Evolutionary conservation across 192 early-diverging fungal genomes (phyloP), one percentile per base, ranked within the genome.

Genomic region (Dissophora ornata): DNA sequence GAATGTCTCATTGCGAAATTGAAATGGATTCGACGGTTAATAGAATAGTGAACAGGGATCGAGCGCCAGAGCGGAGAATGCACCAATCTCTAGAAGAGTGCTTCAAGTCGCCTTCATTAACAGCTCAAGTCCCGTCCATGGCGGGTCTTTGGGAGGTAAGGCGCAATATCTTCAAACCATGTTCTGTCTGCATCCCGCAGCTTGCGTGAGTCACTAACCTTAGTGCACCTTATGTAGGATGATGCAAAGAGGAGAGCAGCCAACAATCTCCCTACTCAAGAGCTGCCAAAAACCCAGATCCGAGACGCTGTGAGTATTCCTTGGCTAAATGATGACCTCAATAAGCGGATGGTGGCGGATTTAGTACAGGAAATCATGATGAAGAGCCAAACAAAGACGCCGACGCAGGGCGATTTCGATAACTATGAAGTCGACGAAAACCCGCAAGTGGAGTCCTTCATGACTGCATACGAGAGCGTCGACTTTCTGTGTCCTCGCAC

Each of bases 1-100:
- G 90, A 18, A 71, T 78, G 32, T 91, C 86, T 60, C 82, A 80
- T 24, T 90, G 91, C 44, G 92, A 94, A 55, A 77, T 96, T 18
- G 95, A 96, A 66, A 69, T 93, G 8, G 95, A 97, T 59, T 71
- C 82, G 4, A 73, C 81, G 7, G 84, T 79, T 5, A 67, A 68
- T 34, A 82, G 87, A 21, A 93, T 97, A 38, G 18, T 89, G 18
- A 97, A 97, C 54, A 71, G 90, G 16, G 62, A 75, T 6, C 41
- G 44, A 6, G 68, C 84, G 10, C 60, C 60, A 3, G 87, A 90
- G 62, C 77, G 88, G 24, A 51, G 79, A 19, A 80, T 80, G 8
- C 90, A 91, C 59, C 64, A 77, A 15, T 56, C 58, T 9, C 36
- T 85, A 4, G 36, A 63, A 0, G 85, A 86, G n/a, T 69, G 54